Evolutionary conservation across 2,329 filamentous ascomycete species (phyloP), one percentile per base, ranked within the genome.

Genomic region (Fusarium oligoseptatum): DNA sequence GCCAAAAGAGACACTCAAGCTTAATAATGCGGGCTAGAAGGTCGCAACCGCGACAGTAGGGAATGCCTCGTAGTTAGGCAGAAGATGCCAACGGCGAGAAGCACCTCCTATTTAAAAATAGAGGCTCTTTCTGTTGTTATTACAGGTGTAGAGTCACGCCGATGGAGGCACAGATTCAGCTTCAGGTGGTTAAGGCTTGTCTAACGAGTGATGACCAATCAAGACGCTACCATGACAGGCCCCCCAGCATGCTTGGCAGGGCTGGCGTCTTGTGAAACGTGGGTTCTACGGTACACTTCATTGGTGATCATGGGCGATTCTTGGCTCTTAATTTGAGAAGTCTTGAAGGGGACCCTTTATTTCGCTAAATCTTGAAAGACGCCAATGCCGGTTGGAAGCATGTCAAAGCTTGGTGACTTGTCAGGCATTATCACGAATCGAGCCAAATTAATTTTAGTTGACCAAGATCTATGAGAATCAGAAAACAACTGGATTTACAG

Each of bases 381-480:
- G 3, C 6, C 5, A 20, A 20, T 20, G 2, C n/a, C 0, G 1
- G 39, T 4, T 1, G 20, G 39, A 12, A 22, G 6, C n/a, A 14
- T 3, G n/a, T 12, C n/a, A 3, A 8, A 22, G n/a, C 41, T 14
- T 14, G 2, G n/a, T 22, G n/a, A 14, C 41, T 43, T 14, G 7
- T 22, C 6, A 20, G 6, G 3, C 39, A 43, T 20, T 20, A 43
- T 12, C n/a, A 43, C n/a, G 41, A 4, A 11, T 20, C 3, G n/a
- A 7, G 3, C 41, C 11, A 7, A 14, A 43, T 14, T 14, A 3
- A 3, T 22, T 14, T 22, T 3, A 14, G 41, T 20, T 20, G 10
- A 34, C 11, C 11, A 34, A 34, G 32, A 34, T 34, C 32, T 12
- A 34, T 12, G 32, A 34, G 11, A 34, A 12, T 34, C 11, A 34